Base-by-base conservation (phyloP, 352 stramenopile species). In the Phytophthora aleatoria region DNA sequence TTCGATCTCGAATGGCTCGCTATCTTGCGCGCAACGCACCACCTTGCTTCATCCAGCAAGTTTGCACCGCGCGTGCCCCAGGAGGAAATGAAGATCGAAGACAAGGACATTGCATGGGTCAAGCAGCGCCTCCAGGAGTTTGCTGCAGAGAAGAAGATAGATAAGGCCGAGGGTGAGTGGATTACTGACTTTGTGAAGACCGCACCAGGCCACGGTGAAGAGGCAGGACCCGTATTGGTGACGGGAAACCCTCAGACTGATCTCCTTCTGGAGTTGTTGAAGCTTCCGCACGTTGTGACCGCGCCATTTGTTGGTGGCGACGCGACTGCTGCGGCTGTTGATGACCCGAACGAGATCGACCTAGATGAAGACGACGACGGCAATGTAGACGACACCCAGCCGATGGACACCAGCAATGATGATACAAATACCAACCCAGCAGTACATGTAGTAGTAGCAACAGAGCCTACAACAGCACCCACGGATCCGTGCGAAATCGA, bases 211-310 rank as follows among this genome's bases (percentile, higher is more conserved):
- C 82, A 91, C 42, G 80, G 75, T 2, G 76, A 91, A 56, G 64
- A 81, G 26, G 70, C 69, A 45, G 66, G 47, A 9, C 57, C 70
- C 5, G 50, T 57, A 9, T 49, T 71, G 30, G 61, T 73, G 38
- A 61, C 73, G 54, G 96, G 96, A 2, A 99, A 99, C 61, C 97
- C 94, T 6, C 96, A 99, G 67, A 99, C 96, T 1, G 97, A 99
- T 69, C 51, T 87, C 52, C 77, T 99, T 28, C 67, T 99, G 50
- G 74, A 91, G 49, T 70, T 98, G 45, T 76, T 99, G 33, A 93
- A 96, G 62, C 74, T 99, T 20, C 79, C 84, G n/a, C 97, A 99
- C 64, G 84, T 95, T 20, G 81, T 98, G 8, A 99, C 97, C 11
- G 79, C 94, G 16, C 94, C 96, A n/a, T 98, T 90, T 67, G 53